Base-by-base conservation (phyloP, 176 grass and related monocot species). In the Microstegium vimineum region DNA sequence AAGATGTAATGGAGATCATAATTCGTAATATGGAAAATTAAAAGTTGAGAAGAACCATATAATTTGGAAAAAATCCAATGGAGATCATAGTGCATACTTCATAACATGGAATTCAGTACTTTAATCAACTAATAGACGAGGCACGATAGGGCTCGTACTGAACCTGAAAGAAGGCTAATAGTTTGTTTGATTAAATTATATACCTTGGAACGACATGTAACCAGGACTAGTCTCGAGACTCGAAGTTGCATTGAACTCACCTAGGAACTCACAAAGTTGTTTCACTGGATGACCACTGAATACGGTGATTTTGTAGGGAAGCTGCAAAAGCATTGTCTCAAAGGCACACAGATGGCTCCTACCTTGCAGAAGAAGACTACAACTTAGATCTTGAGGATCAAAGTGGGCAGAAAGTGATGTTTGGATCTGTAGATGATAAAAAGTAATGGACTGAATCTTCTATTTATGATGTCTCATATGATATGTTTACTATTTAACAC, bases 331-430 rank as follows among this genome's bases (percentile, higher is more conserved):
- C 90, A 78, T 57, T 99, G 70, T 81, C 85, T 69, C 90, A 95
- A 68, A 99, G 93, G 82, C 96, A 99, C 88, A 82, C 89, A 5
- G 96, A 95, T 83, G 96, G 96, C 18, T 93, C 96, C 18, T 82
- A 92, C 74, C 93, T 81, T 73, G 67, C 86, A 12, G 83, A 93
- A 62, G 87, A 99, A 81, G 87, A 95, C 67, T 99, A 90, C 77
- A 93, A 93, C 69, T 81, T 99, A 62, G 93, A 95, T 82, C 96
- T 99, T 11, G 96, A 99, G 78, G 89, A 99, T 90, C 93, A 99
- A 84, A 95, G 83, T 71, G 93, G 93, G 63, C 81, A 99, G 78
- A 95, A 95, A 88, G 68, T 99, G 69, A 88, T 90, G 67, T 90
- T 99, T 90, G 91, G 86, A 85, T 93, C 91, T 71, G 89, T 85